Base-by-base conservation (phyloP, 2,329 filamentous ascomycete genomes). In the Teratosphaeria epicoccoides region DNA sequence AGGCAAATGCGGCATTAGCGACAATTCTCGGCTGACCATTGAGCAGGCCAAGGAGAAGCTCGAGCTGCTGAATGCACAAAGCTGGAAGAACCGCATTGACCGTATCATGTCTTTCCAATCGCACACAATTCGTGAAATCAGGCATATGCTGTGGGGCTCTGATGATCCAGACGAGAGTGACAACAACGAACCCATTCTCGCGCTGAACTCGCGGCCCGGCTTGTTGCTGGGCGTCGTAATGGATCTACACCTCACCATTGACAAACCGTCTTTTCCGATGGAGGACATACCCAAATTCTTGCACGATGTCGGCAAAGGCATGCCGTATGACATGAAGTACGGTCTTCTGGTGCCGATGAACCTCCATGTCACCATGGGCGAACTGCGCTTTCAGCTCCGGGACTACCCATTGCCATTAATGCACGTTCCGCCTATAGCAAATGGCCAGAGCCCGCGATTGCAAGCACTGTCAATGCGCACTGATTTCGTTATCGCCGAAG, bases 401-500 rank as follows among this genome's bases (percentile, higher is more conserved):
- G 93, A 98, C 70, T 98, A 98, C 64, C 94, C 94, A 7, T 73
- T 98, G 22, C 93, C 94, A 3, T 74, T 98, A 24, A 68, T 98
- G 25, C 93, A 98, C 66, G 87, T 98, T 20, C 93, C 94, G 0
- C 79, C 84, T 0, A 80, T 96, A 55, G 85, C 87, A 54, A 74
- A 82, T 14, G 84, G 84, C 0, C 91, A 97, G 65, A 87, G 89
- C 1, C 80, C 85, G 4, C 81, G 87, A 51, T 70, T 90, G 26
- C 84, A 87, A n/a, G 85, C 89, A 48, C 80, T 95, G 66, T 88
- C 87, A 0, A 73, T 98, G 49, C 85, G 82, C 59, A 87, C 90
- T 1, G 88, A 98, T 63, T 96, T 98, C 66, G 90, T 98, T 4
- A 84, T 98, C 55, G 94, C 89, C 0, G 93, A 98, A 70, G 94